A percentile compares a stretch with the other conserved stretches of the same genome.
These are phyloP conservation scores for Saccharomyces hybrid DNA, from an alignment of 1,139 yeast genomes.

Conservation along the genomic window DNA sequence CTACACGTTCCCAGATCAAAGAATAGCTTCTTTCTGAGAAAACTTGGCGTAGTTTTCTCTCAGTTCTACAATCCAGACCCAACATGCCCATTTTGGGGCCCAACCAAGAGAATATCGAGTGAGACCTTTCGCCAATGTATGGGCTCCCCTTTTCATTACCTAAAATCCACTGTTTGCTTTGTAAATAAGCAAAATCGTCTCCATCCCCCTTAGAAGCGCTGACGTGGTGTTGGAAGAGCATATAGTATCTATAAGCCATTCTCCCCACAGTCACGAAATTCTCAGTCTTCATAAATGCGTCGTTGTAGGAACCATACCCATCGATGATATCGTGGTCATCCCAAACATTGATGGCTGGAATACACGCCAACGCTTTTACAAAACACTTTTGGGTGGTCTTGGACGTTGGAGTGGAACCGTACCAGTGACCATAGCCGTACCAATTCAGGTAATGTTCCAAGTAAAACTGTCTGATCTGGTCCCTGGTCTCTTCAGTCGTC, in stretches of 20 bases:
- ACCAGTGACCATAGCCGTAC: slow-evolving; percentile 89
- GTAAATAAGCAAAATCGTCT: slow-evolving; percentile 26
- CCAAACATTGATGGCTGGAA: slow-evolving; percentile 76
- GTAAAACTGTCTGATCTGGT: slow-evolving; percentile 58
- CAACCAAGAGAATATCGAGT: slow-evolving; percentile 62
- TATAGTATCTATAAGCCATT: slow-evolving; percentile 74
- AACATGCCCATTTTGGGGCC: slow-evolving; percentile 67
- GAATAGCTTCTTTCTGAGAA: slow-evolving; percentile 52
- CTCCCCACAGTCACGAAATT: slow-evolving; percentile 67
- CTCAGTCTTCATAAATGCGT: slow-evolving; percentile 62
- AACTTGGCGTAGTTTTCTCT: slow-evolving; percentile 58
- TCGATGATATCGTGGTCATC: slow-evolving; percentile 95
- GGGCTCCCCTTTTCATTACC: slow-evolving; percentile 48
- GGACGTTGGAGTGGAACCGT: slow-evolving; percentile 50
- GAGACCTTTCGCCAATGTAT: slow-evolving; percentile 54
- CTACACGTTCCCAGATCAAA: slow-evolving; percentile 52
- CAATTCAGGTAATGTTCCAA: slow-evolving; percentile 69
- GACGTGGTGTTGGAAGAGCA: slow-evolving; percentile 85
- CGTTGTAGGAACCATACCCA: slow-evolving; percentile 85
- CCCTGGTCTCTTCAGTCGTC: slow-evolving; percentile 41
- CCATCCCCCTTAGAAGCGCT: slow-evolving; percentile 37
- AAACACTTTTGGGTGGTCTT: slow-evolving; percentile 55
- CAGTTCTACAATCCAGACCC: slow-evolving; percentile 91
- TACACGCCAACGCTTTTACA: slow-evolving; percentile 70
- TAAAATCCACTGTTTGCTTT: slow-evolving; percentile 54